Evolutionary conservation across 1,139 yeast species (phyloP).

Genomic region (Blastobotrys arbuscula): DNA sequence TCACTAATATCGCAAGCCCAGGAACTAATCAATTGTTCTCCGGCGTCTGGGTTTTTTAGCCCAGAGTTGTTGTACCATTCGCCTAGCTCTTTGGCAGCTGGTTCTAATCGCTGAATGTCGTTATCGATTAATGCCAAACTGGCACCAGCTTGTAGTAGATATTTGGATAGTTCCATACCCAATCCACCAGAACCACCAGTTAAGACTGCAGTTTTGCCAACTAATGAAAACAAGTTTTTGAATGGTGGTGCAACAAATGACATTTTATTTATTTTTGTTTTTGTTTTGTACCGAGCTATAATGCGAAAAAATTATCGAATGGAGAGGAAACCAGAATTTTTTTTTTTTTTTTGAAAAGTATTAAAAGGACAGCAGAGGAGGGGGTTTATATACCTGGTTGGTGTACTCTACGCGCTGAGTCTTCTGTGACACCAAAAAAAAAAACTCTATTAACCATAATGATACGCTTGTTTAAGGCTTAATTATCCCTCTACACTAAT

Average conservation of each 20-base stretch:
- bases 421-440: too few species aligned
- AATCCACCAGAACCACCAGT: slow-evolving; percentile 86
- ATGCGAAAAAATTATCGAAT: not conserved
- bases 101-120: slow-evolving; percentile 51
- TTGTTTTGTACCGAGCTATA: not conserved
- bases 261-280: not conserved
- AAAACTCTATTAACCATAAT: too few species aligned
- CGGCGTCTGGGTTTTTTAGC: slow-evolving; percentile 6
- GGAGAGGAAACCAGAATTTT: not conserved
- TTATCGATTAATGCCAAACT: slow-evolving; percentile 66
- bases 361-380: too few species aligned
- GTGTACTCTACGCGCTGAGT: too few species aligned
- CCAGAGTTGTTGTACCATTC: slow-evolving; percentile 43
- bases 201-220: slow-evolving; percentile 64
- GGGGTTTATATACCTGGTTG: too few species aligned
- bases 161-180: slow-evolving; percentile 47
- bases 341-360: too few species aligned
- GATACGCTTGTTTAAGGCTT: too few species aligned
- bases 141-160: slow-evolving; percentile 29
- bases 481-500: too few species aligned
- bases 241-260: slow-evolving; percentile 11
- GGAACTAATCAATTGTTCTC: slow-evolving; percentile 41
- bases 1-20: slow-evolving; percentile 78
- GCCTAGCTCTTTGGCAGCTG: slow-evolving; percentile 54
- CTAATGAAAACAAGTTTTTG: slow-evolving; percentile 38